Evolutionary conservation across 1,284 basidiomycete genomes (phyloP).

Genomic region (Ganoderma meredithae): DNA sequence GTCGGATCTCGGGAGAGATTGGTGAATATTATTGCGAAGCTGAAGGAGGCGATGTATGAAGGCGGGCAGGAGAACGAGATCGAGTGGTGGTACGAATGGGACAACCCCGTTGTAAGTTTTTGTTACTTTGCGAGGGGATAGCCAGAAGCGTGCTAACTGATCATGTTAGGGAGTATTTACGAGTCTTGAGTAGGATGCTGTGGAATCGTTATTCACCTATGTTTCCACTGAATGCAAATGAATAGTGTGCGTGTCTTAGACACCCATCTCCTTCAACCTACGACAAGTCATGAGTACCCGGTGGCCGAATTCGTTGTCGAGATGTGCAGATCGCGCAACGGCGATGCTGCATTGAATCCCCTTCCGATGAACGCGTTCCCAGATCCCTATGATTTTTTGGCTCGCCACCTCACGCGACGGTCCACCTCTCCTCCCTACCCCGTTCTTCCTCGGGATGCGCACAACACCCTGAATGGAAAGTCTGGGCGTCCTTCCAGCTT

Average conservation of each 20-base stretch:
- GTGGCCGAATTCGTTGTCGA: not conserved
- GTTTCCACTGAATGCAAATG: too few species aligned
- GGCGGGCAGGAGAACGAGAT: not conserved
- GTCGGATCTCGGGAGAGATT: not conserved
- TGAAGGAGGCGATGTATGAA: constrained; percentile 4
- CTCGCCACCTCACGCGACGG: not conserved
- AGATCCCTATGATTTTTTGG: not conserved
- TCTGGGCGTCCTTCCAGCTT: constrained; percentile 3
- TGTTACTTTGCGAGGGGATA: too few species aligned
- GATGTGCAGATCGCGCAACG: not conserved
- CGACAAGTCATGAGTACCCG: not conserved
- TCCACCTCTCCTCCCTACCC: constrained; percentile 25
- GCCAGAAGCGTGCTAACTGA: too few species aligned
- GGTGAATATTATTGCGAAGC: not conserved
- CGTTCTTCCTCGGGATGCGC: constrained; percentile 7
- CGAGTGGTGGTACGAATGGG: not conserved
- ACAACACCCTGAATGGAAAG: constrained; percentile 1
- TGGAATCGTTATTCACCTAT: not conserved
- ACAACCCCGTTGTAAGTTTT: not conserved
- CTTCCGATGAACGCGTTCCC: not conserved
- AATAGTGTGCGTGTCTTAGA: too few species aligned
- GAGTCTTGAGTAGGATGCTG: not conserved
- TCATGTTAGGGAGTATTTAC: not conserved
- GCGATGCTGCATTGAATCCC: not conserved
- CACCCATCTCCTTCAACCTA: too few species aligned